Evolutionary conservation across 805 yeast genomes (phyloP).

Genomic region (Schwanniomyces pseudopolymorphus): DNA sequence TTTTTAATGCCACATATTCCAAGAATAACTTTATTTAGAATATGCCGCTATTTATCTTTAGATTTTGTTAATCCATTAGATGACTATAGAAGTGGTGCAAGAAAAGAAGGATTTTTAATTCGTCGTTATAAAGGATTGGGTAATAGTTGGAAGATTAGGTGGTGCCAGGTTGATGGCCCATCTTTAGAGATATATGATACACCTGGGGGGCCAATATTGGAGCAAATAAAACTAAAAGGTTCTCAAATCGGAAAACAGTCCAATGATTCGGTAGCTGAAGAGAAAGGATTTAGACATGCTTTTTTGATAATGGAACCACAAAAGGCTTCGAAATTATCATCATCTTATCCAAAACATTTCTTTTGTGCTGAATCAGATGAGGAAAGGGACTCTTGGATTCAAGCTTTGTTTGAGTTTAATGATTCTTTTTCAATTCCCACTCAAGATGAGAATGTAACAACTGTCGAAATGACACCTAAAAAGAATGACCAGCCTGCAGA

Average conservation of each 20-base stretch:
- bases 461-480: neutral
- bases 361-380: constrained; percentile 78
- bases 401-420: constrained; percentile 35
- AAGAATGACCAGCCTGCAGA: constrained; percentile 12
- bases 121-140: constrained; percentile 67
- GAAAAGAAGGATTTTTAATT: constrained; percentile 64
- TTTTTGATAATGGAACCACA: constrained; percentile 53
- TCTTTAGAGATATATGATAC: constrained; percentile 54
- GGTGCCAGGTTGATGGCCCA: constrained; percentile 66
- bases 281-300: constrained; percentile 58
- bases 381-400: constrained; percentile 76
- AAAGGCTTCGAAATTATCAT: constrained; percentile 29
- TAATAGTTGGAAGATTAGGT: constrained; percentile 63
- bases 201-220: constrained; percentile 55
- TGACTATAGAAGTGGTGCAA: constrained; percentile 51
- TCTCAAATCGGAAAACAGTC: constrained; percentile 59
- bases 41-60: constrained; percentile 66
- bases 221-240: constrained; percentile 48
- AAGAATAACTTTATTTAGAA: constrained; percentile 44
- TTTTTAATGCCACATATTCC: constrained; percentile 61
- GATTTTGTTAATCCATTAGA: constrained; percentile 63
- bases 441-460: neutral
- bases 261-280: constrained; percentile 40
- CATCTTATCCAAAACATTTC: constrained; percentile 51
- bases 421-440: constrained; percentile 10